A percentile compares a stretch with the other conserved stretches of the same genome.
Evolutionary conservation across 2,329 filamentous ascomycete genomes (phyloP).

Genomic region (Colletotrichum truncatum): DNA sequence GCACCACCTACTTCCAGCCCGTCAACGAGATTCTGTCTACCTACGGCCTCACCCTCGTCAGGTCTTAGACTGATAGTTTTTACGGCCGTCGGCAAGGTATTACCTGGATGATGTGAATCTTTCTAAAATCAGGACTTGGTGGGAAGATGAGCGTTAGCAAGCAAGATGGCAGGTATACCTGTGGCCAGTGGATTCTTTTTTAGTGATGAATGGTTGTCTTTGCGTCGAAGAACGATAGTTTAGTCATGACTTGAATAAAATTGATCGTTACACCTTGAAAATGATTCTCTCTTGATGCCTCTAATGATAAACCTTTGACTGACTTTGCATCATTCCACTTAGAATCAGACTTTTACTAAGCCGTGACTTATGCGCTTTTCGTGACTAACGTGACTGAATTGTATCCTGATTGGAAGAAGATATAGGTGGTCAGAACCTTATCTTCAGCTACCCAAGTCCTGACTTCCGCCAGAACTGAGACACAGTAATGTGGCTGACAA

Average conservation of each 20-base stretch:
- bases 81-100: background rate
- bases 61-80: conserved; percentile 24
- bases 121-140: background rate
- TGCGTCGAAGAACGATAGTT: background rate
- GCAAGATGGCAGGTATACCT: background rate
- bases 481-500: too few relatives aligned
- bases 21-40: conserved; percentile 50
- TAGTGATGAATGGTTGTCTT: background rate
- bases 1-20: conserved; percentile 51
- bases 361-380: too few relatives aligned
- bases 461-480: too few relatives aligned
- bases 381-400: too few relatives aligned
- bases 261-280: background rate
- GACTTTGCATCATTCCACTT: too few relatives aligned
- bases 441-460: too few relatives aligned
- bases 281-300: background rate
- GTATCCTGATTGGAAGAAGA: too few relatives aligned
- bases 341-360: too few relatives aligned
- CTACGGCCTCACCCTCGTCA: conserved; percentile 43
- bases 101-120: background rate
- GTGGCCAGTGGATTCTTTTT: background rate
- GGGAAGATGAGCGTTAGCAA: background rate
- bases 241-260: conserved; percentile 1
- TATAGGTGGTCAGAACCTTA: too few relatives aligned
- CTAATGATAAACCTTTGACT: background rate